phyloP scores from a whole-genome alignment of 2,329 filamentous ascomycete genomes.

The Zymoseptoria pseudotritici region DNA sequence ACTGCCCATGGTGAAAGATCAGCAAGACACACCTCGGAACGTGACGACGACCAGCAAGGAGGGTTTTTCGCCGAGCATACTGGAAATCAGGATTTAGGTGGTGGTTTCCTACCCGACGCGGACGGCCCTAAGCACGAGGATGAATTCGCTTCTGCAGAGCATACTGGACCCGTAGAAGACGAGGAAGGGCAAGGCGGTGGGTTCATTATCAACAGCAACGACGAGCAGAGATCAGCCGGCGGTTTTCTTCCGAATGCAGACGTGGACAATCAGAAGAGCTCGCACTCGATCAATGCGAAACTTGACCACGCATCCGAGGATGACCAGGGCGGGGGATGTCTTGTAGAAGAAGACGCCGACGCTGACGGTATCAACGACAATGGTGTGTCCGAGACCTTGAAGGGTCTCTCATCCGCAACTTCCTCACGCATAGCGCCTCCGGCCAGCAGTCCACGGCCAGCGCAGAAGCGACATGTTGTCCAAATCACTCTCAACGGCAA shows the following conservation, averaged over 20 bases:
- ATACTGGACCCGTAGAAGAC: conserved; percentile 1
- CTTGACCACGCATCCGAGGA: neutral
- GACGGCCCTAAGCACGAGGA: conserved; percentile 4
- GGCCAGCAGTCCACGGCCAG: neutral
- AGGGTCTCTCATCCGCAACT: neutral
- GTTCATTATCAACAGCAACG: conserved; percentile 4
- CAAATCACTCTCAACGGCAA: neutral
- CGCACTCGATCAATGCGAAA: neutral
- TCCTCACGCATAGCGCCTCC: neutral
- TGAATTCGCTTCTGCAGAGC: conserved; percentile 1
- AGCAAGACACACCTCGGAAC: conserved; percentile 4
- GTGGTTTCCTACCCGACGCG: conserved; percentile 10
- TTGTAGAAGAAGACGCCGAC: neutral
- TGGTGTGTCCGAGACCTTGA: neutral
- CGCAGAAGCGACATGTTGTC: no score
- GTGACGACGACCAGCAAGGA: conserved; percentile 7
- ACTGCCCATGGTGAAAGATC: neutral
- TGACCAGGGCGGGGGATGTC: neutral
- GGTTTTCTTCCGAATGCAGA: conserved; percentile 26
- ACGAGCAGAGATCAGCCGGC: conserved; percentile 17
- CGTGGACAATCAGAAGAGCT: neutral
- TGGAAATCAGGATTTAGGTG: conserved; percentile 8
- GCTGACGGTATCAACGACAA: neutral
- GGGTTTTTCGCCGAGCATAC: conserved; percentile 13
- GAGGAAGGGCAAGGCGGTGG: conserved; percentile 5